These are phyloP conservation scores for Leccinellum luteum DNA, from an alignment of 768 basidiomycete genomes.

Conservation along the genomic window DNA sequence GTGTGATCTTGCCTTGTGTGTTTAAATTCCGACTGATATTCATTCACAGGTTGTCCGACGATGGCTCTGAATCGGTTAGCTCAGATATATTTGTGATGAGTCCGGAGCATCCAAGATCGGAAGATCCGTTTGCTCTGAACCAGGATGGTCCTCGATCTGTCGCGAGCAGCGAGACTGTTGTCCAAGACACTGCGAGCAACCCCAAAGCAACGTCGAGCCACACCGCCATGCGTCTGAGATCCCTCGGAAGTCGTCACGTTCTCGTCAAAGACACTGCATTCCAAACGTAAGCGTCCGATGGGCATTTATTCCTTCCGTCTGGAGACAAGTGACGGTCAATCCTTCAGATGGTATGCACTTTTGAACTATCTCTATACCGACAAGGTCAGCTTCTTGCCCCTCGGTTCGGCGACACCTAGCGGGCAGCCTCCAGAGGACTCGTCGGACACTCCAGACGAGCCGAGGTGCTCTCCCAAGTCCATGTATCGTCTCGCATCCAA, in stretches of 20 bases:
- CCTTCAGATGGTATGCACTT: slow-evolving; percentile 36
- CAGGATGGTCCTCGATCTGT: slow-evolving; percentile 1
- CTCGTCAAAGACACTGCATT: slow-evolving; percentile 18
- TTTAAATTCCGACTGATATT: neutral
- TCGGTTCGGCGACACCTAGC: slow-evolving; percentile 16
- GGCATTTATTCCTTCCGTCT: neutral
- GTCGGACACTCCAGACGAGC: slow-evolving; percentile 6
- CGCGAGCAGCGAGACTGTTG: slow-evolving; percentile 5
- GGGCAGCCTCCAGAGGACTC: neutral
- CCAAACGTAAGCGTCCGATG: slow-evolving; percentile 19
- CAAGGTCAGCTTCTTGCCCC: slow-evolving; percentile 31
- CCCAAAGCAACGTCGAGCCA: neutral
- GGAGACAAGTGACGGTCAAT: neutral
- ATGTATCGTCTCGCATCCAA: slow-evolving; percentile 44
- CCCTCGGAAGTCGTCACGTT: slow-evolving; percentile 20
- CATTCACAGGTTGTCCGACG: slow-evolving; percentile 9
- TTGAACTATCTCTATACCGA: slow-evolving; percentile 40
- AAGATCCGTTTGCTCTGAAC: neutral
- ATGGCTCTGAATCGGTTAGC: slow-evolving; percentile 11
- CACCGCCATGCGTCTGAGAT: slow-evolving; percentile 7
- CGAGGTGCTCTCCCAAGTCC: slow-evolving; percentile 41
- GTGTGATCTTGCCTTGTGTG: neutral
- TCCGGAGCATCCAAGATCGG: slow-evolving; percentile 5
- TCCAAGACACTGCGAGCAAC: neutral
- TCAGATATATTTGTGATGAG: slow-evolving; percentile 21